Evolutionary conservation across 176 grass and related monocot species (phyloP), one percentile per base, ranked within the genome.

Genomic region (Leersia perrieri): DNA sequence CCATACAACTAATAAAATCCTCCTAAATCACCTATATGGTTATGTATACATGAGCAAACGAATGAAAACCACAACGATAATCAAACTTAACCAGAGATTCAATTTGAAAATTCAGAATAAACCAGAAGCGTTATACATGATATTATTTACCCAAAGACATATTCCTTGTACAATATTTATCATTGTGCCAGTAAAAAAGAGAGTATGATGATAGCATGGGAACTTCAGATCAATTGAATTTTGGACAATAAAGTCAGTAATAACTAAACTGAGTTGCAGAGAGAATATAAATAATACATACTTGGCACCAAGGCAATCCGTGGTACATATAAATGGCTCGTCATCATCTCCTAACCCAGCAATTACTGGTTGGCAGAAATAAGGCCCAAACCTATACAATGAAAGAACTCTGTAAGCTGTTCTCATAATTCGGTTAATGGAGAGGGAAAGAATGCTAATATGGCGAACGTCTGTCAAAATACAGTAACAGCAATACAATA

Each of bases 241-340:
- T 64, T 20, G 32, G 14, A 63, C 9, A 63, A 75, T 22, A 40
- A 77, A 58, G 10, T n/a, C 65, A 33, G 28, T 61, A 58, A 47
- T 28, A 3, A 25, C 53, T 58, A 58, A 25, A 23, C n/a, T 58
- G 53, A 33, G 9, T 36, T 14, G 3, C 20, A 7, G 14, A 73
- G 18, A 11, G 0, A 33, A 80, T 58, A 57, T 67, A 26, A 60
- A 26, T 84, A 45, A 70, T 36, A 87, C 92, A 40, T 95, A 99
- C 96, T 99, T 99, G 77, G 96, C 92, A 88, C 92, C 96, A 26
- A 99, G 33, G 84, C 90, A 95, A 72, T 99, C 92, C 92, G 95
- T 98, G 61, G 92, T 98, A 87, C 95, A 98, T 82, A 99, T 99
- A 78, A 99, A 99, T 12, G 90, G 92, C 80, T 86, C 73, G 5